Conservation (phyloP, 495 filamentous ascomycete species). For the Parathielavia appendiculata region DNA sequence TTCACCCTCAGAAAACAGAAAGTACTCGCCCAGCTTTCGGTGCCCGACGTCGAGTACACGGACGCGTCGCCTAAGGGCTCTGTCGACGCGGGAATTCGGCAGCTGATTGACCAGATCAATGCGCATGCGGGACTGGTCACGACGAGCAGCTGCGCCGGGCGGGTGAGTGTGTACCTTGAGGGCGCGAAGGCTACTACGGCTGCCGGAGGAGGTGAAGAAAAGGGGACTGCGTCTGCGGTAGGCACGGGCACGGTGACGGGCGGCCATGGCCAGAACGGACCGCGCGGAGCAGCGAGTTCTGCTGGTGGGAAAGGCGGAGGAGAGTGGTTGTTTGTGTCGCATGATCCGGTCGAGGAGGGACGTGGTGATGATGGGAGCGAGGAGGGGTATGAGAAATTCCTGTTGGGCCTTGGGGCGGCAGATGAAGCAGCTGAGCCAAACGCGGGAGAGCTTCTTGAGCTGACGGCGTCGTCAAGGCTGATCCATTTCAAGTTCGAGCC, state of each 20-base stretch:
- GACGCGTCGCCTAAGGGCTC: slow-evolving; percentile 83
- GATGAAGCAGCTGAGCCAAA: slow-evolving; percentile 8
- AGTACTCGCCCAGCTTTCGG: slow-evolving; percentile 60
- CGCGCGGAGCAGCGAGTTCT: slow-evolving; percentile 23
- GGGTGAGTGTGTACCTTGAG: slow-evolving; percentile 81
- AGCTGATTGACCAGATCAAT: slow-evolving; percentile 73
- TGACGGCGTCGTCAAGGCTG: slow-evolving; percentile 44
- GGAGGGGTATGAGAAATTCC: slow-evolving; percentile 23
- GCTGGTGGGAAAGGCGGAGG: slow-evolving; percentile 76
- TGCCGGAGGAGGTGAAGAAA: not conserved
- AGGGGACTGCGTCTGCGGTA: not conserved
- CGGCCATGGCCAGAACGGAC: not conserved
- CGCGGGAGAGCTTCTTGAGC: not conserved
- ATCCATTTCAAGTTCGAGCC: slow-evolving; percentile 92
- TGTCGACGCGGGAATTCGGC: slow-evolving; percentile 69
- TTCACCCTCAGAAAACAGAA: slow-evolving; percentile 58
- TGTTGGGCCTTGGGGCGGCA: slow-evolving; percentile 15
- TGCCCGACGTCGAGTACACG: slow-evolving; percentile 60
- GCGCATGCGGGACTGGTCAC: slow-evolving; percentile 66
- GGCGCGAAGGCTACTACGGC: slow-evolving; percentile 45
- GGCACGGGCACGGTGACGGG: too few relatives aligned
- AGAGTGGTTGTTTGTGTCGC: slow-evolving; percentile 81
- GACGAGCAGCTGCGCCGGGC: slow-evolving; percentile 85
- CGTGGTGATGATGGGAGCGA: slow-evolving; percentile 27
- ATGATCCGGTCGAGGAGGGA: slow-evolving; percentile 56